Conservation (phyloP, 2,329 filamentous ascomycete species). For the Talaromyces albobiverticillius region DNA sequence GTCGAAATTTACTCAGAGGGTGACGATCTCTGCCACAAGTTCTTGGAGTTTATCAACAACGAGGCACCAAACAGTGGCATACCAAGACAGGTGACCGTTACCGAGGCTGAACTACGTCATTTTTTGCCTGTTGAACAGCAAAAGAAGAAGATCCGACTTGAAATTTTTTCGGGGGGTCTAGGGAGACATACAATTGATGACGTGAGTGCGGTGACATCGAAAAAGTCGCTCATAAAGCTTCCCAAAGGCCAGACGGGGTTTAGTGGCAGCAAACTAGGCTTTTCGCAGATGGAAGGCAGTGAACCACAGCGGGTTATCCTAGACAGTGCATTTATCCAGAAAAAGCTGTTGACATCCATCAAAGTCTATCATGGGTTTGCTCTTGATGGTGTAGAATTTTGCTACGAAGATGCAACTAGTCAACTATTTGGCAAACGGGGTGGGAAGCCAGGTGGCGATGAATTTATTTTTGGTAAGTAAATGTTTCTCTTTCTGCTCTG, state of each 20-base stretch:
- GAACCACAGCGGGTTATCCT: conserved; percentile 71
- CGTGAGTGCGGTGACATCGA: conserved; percentile 67
- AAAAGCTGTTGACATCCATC: conserved; percentile 71
- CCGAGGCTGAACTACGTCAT: conserved; percentile 70
- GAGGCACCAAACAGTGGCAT: conserved; percentile 56
- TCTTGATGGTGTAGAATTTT: conserved; percentile 84
- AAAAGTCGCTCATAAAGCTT: conserved; percentile 70
- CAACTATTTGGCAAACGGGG: conserved; percentile 84
- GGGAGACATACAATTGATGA: conserved; percentile 76
- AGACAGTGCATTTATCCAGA: conserved; percentile 63
- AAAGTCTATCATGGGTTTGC: conserved; percentile 73
- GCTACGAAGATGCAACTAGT: conserved; percentile 80
- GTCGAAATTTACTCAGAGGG: conserved; percentile 77
- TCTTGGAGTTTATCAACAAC: conserved; percentile 73
- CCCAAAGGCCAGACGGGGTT: conserved; percentile 72
- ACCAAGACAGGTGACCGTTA: conserved; percentile 70
- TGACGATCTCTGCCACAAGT: conserved; percentile 75
- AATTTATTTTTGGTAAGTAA: conserved; percentile 71
- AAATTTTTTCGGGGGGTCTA: conserved; percentile 73
- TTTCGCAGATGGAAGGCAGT: conserved; percentile 68
- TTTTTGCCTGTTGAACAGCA: conserved; percentile 72
- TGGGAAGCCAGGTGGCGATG: conserved; percentile 65
- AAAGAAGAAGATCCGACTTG: conserved; percentile 63
- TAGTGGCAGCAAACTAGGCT: conserved; percentile 70
- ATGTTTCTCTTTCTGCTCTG: background rate